Percentiles rank a stretch among this genome's conserved stretches.
phyloP scores from a whole-genome alignment of 805 yeast genomes.

The Hanseniaspora lachancei region DNA sequence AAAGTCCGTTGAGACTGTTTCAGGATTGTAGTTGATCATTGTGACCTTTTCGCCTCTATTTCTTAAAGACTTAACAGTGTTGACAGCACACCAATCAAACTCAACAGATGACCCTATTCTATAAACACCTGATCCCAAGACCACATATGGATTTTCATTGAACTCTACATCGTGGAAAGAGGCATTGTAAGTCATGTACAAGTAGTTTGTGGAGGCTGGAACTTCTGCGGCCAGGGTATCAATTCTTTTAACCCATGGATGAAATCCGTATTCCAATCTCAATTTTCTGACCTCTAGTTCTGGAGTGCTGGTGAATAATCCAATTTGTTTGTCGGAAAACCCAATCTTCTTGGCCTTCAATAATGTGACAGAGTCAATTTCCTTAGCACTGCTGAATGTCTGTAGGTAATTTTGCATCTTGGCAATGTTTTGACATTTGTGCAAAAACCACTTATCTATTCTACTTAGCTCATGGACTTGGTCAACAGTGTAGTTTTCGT shows the following conservation, averaged over 20 bases:
- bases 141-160: constrained; percentile 88
- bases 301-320: constrained; percentile 64
- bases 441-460: constrained; percentile 90
- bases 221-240: constrained; percentile 99
- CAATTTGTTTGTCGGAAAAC: constrained; percentile 92
- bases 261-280: constrained; percentile 73
- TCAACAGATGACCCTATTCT: constrained; percentile 98
- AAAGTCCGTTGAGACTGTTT: constrained; percentile 96
- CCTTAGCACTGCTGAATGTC: constrained; percentile 25
- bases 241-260: constrained; percentile 90
- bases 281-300: constrained; percentile 85
- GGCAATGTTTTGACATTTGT: constrained; percentile 87
- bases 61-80: constrained; percentile 88
- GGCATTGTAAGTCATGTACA: constrained; percentile 90
- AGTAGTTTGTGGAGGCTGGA: constrained; percentile 90
- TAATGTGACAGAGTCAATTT: constrained; percentile 56
- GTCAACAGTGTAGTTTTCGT: constrained; percentile 84
- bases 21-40: constrained; percentile 97
- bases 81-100: constrained; percentile 98
- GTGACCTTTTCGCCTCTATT: constrained; percentile 77
- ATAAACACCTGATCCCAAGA: constrained; percentile 95
- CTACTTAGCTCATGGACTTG: constrained; percentile 81
- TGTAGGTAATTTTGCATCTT: constrained; percentile 69
- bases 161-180: constrained; percentile 75
- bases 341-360: constrained; percentile 87